Evolutionary conservation across 768 basidiomycete species (phyloP), one percentile per base, ranked within the genome.

Genomic region (Megacollybia marginata): DNA sequence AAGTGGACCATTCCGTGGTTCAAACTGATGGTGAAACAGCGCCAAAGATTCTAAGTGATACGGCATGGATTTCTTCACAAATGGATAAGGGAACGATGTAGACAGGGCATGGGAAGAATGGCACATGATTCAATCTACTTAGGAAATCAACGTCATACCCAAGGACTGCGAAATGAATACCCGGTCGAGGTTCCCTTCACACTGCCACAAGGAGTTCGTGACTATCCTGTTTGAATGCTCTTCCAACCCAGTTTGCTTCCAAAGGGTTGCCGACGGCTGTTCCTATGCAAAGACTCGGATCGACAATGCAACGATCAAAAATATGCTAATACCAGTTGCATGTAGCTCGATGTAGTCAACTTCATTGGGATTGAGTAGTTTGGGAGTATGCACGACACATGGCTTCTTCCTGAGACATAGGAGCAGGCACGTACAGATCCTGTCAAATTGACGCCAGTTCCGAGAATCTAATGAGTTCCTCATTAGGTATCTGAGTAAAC

Each of bases 291-390:
- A 28, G 23, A 12, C 18, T 18, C 38, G 8, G 18, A 18, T 40
- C 13, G 3, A 18, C 38, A 40, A n/a, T 5, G 38, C 38, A 40
- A 18, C 6, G 6, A 4, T 5, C 38, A 40, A 15, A 3, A 40
- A 18, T 40, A 8, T 40, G 8, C 38, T 8, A 2, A 40, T 42
- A 61, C 73, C 75, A n/a, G 77, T 77, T 16, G 72, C 74, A 51
- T 79, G 78, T 10, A 74, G 52, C 54, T 78, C 77, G 0, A 78
- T 63, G 53, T 65, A 79, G 50, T 76, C 75, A 3, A 72, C 71
- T 23, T 78, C 73, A 1, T 48, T 50, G 71, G n/a, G 47, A 47
- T 31, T 62, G 59, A 1, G 60, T 57, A 5, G 66, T 64, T 6
- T 58, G 54, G 10, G 55, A 38, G 53, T 64, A 76, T 2, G 71